phyloP scores from a whole-genome alignment of 495 filamentous ascomycete genomes.

The Penicillium subrubescens region DNA sequence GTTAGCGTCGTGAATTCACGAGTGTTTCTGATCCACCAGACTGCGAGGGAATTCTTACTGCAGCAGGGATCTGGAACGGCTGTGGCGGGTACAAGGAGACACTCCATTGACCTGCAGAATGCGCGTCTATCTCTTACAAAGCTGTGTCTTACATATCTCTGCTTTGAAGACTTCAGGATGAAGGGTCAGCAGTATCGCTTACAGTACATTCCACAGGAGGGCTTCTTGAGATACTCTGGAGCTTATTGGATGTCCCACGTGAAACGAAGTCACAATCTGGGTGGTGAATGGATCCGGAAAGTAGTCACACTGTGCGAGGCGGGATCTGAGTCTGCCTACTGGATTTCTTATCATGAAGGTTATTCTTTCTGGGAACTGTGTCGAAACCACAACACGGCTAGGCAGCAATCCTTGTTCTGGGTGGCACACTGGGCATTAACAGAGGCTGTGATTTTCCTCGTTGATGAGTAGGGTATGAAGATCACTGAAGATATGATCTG shows the following conservation, averaged over 20 bases:
- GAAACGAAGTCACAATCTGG: not conserved
- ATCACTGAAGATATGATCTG: not conserved
- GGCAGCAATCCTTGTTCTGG: not conserved
- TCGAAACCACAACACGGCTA: too few relatives aligned
- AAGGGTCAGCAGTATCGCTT: not conserved
- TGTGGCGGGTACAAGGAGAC: not conserved
- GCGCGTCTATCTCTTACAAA: not conserved
- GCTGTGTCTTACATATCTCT: not conserved
- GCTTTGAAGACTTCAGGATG: not conserved
- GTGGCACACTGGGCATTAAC: not conserved
- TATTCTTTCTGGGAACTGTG: not conserved
- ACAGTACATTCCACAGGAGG: not conserved
- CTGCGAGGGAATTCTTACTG: not conserved
- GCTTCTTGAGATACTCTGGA: not conserved
- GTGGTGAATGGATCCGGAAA: not conserved
- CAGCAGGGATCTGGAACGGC: not conserved
- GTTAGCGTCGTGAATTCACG: not conserved
- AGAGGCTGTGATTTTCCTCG: not conserved
- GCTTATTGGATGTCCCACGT: not conserved
- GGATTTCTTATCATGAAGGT: not conserved
- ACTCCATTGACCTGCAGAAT: not conserved
- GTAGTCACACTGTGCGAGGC: not conserved
- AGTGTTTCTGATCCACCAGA: slow-evolving; percentile 1
- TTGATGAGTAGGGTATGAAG: not conserved
- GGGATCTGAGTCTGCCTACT: not conserved